Percentiles rank a stretch among this genome's conserved stretches.
Evolutionary conservation across 2,329 filamentous ascomycete species (phyloP).

Genomic region (Penicillium sp.): DNA sequence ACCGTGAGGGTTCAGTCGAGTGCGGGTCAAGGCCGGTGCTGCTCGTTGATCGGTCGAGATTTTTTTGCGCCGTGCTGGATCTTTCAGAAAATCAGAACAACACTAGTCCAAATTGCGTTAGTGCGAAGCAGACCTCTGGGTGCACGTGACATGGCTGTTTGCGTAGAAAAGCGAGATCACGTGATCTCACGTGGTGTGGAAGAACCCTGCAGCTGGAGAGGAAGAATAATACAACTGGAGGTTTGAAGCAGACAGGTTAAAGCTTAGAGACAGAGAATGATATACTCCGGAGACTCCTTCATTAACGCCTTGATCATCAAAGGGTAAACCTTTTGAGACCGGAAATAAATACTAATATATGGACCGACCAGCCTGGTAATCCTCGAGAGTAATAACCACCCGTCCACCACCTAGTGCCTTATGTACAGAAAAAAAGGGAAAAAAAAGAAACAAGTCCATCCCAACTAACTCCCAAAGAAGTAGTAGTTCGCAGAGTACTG

Average conservation of each 20-base stretch:
- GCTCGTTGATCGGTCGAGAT: slow-evolving; percentile 49
- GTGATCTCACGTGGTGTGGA: slow-evolving; percentile 26
- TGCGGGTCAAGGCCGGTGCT: slow-evolving; percentile 44
- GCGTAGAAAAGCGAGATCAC: slow-evolving; percentile 34
- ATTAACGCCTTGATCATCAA: slow-evolving; percentile 2
- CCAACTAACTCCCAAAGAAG: slow-evolving; percentile 55
- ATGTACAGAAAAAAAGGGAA: slow-evolving; percentile 22
- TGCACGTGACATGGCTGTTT: slow-evolving; percentile 30
- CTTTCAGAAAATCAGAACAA: slow-evolving; percentile 48
- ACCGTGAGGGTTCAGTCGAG: slow-evolving; percentile 37
- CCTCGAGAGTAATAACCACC: slow-evolving; percentile 17
- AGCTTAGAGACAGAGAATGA: background rate
- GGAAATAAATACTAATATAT: slow-evolving; percentile 14
- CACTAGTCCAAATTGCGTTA: slow-evolving; percentile 40
- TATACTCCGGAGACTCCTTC: slow-evolving; percentile 11
- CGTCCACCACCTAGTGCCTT: slow-evolving; percentile 11
- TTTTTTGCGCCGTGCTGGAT: slow-evolving; percentile 47
- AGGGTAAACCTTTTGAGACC: slow-evolving; percentile 6
- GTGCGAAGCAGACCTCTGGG: slow-evolving; percentile 21
- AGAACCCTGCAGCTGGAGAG: slow-evolving; percentile 33
- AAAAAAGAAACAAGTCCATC: background rate
- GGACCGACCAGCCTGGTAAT: slow-evolving; percentile 18
- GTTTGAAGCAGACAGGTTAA: background rate
- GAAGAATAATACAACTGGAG: background rate
- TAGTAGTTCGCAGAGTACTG: slow-evolving; percentile 84